Evolutionary conservation across 495 filamentous ascomycete species (phyloP).

Genomic region (Lepraria neglecta): DNA sequence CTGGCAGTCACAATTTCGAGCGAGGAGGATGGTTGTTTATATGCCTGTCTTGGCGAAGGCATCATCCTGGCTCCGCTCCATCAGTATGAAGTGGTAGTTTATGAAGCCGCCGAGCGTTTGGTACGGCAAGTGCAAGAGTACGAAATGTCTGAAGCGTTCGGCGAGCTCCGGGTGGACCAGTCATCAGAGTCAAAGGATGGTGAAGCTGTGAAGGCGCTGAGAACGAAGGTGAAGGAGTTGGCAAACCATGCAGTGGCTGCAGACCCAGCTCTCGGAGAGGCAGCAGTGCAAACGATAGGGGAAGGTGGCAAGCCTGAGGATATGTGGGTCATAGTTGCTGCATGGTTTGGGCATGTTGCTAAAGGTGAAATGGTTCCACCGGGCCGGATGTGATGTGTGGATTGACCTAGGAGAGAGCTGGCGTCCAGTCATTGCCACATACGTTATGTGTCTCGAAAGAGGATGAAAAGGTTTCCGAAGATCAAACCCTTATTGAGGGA

Average conservation of each 20-base stretch:
- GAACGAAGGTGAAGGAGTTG: slow-evolving; percentile 1
- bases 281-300: not conserved
- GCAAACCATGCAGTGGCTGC: not conserved
- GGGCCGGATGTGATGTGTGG: slow-evolving; percentile 8
- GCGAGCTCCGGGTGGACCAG: not conserved
- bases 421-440: too few relatives aligned
- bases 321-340: slow-evolving; percentile 4
- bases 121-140: not conserved
- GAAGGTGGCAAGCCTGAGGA: not conserved
- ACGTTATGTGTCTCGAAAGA: too few relatives aligned
- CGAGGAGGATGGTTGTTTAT: not conserved
- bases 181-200: not conserved
- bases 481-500: too few relatives aligned
- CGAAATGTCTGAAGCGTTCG: slow-evolving; percentile 3
- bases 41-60: not conserved
- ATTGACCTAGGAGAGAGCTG: not conserved
- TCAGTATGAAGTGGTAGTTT: not conserved
- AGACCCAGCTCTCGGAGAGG: not conserved
- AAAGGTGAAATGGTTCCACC: not conserved
- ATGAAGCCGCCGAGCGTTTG: not conserved
- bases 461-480: too few relatives aligned
- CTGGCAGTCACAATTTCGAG: not conserved
- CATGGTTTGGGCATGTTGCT: slow-evolving; percentile 5
- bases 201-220: not conserved
- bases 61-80: not conserved